Base-by-base conservation (phyloP, 2,329 filamentous ascomycete genomes). In the Didymella exigua region DNA sequence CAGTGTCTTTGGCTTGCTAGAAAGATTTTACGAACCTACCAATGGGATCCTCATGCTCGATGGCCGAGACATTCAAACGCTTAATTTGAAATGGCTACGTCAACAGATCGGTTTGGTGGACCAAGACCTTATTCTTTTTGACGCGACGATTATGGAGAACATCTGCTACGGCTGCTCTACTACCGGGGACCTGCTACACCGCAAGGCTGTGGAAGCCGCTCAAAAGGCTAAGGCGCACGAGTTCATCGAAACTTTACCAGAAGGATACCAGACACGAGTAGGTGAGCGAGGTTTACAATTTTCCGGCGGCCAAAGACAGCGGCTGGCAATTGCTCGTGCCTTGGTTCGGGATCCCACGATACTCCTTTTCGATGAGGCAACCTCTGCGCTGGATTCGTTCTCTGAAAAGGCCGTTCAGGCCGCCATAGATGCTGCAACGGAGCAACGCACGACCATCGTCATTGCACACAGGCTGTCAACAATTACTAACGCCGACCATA, bases 401-500 rank as follows among this genome's bases (percentile, higher is more conserved):
- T 95, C 91, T 0, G 93, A 99, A 78, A 91, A 90, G 41, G 89
- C 96, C 10, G 93, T 99, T 1, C 95, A 98, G 74, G 90, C 90
- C 40, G 95, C 95, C 14, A 82, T 99, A 10, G 92, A 98, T 66
- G 88, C 85, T 40, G 93, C 93, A 19, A 84, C 93, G 0, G 83
- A 88, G 60, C 91, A 92, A 24, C 86, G 95, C 49, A 99, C 95
- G 0, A 98, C 93, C 2, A 96, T 98, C 66, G 90, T 93, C 7
- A 98, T 99, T 74, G 95, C 95, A 36, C 95, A 99, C 77, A 89
- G 93, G 66, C 81, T 98, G 6, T 96, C 92, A 0, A 99, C 95
- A 4, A 96, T 98, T 77, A 91, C 87, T 73, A 88, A 92, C 62
- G 93, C 93, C 0, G 89, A 98, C 74, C 97, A 96, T 69, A 98